Evolutionary conservation across 2,329 filamentous ascomycete genomes (phyloP).

Genomic region (Alternaria sp.): DNA sequence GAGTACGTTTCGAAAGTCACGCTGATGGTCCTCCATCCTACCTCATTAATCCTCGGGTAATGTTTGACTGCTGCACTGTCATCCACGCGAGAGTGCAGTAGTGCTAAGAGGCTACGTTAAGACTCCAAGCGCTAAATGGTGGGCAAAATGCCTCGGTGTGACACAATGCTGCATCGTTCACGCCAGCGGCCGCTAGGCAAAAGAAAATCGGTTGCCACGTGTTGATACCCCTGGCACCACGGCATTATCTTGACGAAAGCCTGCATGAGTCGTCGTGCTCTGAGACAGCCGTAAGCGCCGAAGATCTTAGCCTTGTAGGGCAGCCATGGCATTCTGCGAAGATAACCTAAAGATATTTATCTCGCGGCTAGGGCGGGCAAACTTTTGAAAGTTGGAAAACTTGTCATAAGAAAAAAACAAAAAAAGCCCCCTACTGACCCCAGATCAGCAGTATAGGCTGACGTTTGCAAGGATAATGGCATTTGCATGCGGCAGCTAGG

Average conservation of each 20-base stretch:
- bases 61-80: conserved; percentile 19
- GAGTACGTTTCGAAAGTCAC: conserved; percentile 33
- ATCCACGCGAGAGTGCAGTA: conserved; percentile 29
- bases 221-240: conserved; percentile 37
- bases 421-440: too few species aligned
- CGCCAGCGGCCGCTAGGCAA: conserved; percentile 45
- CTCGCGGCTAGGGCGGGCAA: conserved; percentile 22
- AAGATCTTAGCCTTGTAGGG: conserved; percentile 32
- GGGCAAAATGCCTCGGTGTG: conserved; percentile 18
- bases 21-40: conserved; percentile 16
- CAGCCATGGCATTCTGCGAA: conserved; percentile 20
- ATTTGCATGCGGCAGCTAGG: conserved; percentile 28
- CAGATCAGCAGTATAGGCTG: conserved; percentile 27
- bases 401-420: conserved; percentile 8
- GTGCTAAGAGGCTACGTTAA: conserved; percentile 17
- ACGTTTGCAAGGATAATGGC: conserved; percentile 31
- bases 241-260: conserved; percentile 35
- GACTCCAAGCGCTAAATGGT: conserved; percentile 8
- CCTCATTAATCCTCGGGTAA: conserved; percentile 23
- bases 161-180: conserved; percentile 33
- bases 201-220: conserved; percentile 46
- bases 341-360: conserved; percentile 25
- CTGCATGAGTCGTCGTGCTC: conserved; percentile 43
- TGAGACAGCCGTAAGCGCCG: conserved; percentile 32
- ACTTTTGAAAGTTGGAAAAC: conserved; percentile 5